Conservation (phyloP, 2,329 filamentous ascomycete genomes). For the Cercospora sp. region DNA sequence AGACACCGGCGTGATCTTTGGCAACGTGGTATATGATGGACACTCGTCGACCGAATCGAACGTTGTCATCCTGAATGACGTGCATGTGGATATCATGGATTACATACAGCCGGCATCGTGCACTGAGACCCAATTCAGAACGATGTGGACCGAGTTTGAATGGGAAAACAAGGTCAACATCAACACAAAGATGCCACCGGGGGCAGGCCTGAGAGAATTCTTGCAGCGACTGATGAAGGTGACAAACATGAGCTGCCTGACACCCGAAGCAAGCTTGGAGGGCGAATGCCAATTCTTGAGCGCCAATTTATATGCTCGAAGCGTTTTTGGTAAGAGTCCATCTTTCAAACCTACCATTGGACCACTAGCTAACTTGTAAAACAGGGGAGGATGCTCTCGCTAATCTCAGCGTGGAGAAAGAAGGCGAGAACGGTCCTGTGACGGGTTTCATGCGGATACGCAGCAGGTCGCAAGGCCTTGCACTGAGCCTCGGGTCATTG, state of each 20-base stretch:
- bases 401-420: slow-evolving; percentile 96
- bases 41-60: slow-evolving; percentile 89
- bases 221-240: slow-evolving; percentile 92
- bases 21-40: slow-evolving; percentile 97
- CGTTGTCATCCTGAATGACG: slow-evolving; percentile 95
- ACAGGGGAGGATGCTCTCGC: slow-evolving; percentile 95
- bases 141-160: slow-evolving; percentile 99
- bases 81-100: slow-evolving; percentile 99
- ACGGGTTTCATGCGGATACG: slow-evolving; percentile 97
- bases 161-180: slow-evolving; percentile 99
- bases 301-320: slow-evolving; percentile 92
- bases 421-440: slow-evolving; percentile 90
- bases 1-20: slow-evolving; percentile 97
- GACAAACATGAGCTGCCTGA: slow-evolving; percentile 98
- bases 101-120: slow-evolving; percentile 97
- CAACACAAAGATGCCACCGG: slow-evolving; percentile 75
- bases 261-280: slow-evolving; percentile 92
- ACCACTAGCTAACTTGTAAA: slow-evolving; percentile 21
- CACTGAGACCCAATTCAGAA: slow-evolving; percentile 96
- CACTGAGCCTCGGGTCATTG: slow-evolving; percentile 86
- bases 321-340: slow-evolving; percentile 84
- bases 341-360: not conserved
- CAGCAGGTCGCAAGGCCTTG: slow-evolving; percentile 92
- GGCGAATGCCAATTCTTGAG: slow-evolving; percentile 98
- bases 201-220: slow-evolving; percentile 87